These are phyloP conservation scores for Stentor roeselii DNA, from an alignment of 73 alveolate species.

Conservation along the genomic window DNA sequence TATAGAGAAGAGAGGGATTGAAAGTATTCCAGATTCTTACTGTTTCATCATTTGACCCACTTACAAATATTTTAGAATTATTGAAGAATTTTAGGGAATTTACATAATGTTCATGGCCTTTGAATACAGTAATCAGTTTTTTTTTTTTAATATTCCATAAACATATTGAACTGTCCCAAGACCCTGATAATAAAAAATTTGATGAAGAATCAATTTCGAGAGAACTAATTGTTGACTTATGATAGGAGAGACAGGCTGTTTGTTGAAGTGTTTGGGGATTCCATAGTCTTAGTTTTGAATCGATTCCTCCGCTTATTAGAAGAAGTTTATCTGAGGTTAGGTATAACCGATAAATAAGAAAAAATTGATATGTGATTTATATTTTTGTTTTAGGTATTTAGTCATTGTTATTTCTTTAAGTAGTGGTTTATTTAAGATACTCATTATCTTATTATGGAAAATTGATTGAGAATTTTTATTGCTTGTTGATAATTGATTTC, in stretches of 20 bases:
- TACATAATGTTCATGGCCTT: not conserved
- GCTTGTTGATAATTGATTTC: too few species aligned
- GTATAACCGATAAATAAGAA: too few species aligned
- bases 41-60: not conserved
- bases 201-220: not conserved
- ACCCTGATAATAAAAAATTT: not conserved
- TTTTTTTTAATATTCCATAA: not conserved
- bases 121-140: not conserved
- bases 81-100: not conserved
- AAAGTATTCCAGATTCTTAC: not conserved
- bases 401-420: too few species aligned
- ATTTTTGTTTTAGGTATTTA: too few species aligned
- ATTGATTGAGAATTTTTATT: too few species aligned
- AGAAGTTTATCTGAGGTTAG: not conserved
- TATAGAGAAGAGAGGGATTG: not conserved
- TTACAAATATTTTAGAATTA: too few species aligned
- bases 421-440: too few species aligned
- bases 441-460: too few species aligned
- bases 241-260: not conserved
- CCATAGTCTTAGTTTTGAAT: not conserved
- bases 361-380: too few species aligned
- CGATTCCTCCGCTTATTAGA: not conserved
- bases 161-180: not conserved
- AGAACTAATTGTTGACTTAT: not conserved
- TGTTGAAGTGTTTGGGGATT: not conserved